Evolutionary conservation across 352 stramenopile species (phyloP), one percentile per base, ranked within the genome.

Genomic region (Globisporangium ultimum): DNA sequence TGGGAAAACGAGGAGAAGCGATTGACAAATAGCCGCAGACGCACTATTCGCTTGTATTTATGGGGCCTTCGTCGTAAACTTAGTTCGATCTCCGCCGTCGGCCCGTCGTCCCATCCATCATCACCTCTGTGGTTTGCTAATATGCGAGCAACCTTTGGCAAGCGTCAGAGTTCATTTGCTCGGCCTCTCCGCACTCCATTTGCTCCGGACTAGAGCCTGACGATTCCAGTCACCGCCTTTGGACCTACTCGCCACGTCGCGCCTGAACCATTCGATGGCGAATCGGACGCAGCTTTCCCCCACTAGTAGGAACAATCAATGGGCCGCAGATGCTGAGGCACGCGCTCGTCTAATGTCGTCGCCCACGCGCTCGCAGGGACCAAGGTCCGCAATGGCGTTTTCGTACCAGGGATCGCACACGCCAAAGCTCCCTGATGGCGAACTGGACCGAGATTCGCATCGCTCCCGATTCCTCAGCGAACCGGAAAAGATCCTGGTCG

Each of bases 401-500:
- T 64, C 50, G 20, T 64, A 64, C 36, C 50, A 58, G 32, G 47
- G 47, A 0, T 36, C 58, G 15, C 28, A 54, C 13, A 64, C 58
- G 17, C 58, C 58, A 14, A 59, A 42, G 8, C 14, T 64, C 7
- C 58, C 50, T 8, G 52, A 59, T 8, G 42, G 48, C 21, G 41
- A 54, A 32, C 5, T 45, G 2, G 24, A 32, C 36, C 56, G 55
- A 21, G 48, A 40, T 20, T 49, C 38, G 22, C 72, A 78, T 45
- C 64, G 61, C 6, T 42, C 61, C 15, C 64, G 72, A 9, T 79
- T 79, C 18, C 57, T 81, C 43, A 73, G 58, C 9, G 70, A 77
- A 11, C 57, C 64, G 12, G 67, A 81, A 50, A 69, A 71, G 54
- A 59, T 79, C 20, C 60, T 82, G 15, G 45, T 56, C 1, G 46